Base-by-base conservation (phyloP, 2,329 filamentous ascomycete species). In the Leptographium radiaticola region DNA sequence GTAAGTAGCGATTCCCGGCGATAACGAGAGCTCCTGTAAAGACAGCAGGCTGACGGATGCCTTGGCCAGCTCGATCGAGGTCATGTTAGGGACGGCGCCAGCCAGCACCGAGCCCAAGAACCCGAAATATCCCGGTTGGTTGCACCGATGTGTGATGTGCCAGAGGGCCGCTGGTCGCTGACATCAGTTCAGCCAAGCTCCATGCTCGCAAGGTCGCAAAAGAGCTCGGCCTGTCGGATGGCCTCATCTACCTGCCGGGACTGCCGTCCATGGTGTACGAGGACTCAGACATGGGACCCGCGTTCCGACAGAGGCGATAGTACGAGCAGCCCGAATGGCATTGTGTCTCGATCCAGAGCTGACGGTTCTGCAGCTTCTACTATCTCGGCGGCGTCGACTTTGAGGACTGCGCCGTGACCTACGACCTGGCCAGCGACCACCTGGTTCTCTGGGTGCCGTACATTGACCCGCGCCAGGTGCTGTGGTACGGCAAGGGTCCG, bases 381-480 rank as follows among this genome's bases (percentile, higher is more conserved):
- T 82, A 82, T 63, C 62, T 82, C 53, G 70, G 71, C 33, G 79
- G 79, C 39, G 73, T 70, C 55, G 67, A 80, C 64, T 75, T 80
- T 56, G 68, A 75, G 2, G 74, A 75, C 59, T 80, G 75, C 61
- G 69, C 69, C 49, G 71, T 78, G 38, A 81, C 79, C 2, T 81
- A 81, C 60, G 76, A 81, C 57, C 73, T 81, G 49, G 68, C 64
- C 25, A 69, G 69, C 12, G 84, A 90, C 64, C 69, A 71, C 25
- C 75, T 93, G 54, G 80, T 76, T 6, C 76, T 91, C 33, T 93
- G 85, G 77, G 81, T 91, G 49, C 86, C 86, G 2, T 78, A 80
- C 60, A 79, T 83, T 58, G 79, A 86, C 59, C 79, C 77, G 15
- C 73, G 71, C 16, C 72, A 76, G 59, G 71, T 78, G 12, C 76